Conservation (phyloP, 1,284 basidiomycete genomes). For the Moniliophthora roreri region DNA sequence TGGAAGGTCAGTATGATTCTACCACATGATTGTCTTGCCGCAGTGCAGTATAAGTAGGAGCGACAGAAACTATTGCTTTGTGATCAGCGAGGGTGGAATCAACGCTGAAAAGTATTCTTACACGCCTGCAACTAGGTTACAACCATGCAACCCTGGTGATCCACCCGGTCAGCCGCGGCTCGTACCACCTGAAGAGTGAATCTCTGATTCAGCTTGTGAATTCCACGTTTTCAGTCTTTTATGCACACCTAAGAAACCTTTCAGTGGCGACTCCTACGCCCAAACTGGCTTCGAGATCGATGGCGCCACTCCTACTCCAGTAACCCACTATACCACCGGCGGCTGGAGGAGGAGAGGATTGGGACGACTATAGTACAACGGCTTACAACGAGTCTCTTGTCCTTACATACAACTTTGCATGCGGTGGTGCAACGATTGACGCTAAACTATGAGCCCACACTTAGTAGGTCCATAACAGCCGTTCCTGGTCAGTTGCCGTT, state of each 20-base stretch:
- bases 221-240: not conserved
- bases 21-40: too few species aligned
- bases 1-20: too few species aligned
- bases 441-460: constrained; percentile 44
- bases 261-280: constrained; percentile 55
- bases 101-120: not conserved
- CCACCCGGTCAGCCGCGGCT: not conserved
- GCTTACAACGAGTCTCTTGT: constrained; percentile 50
- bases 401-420: constrained; percentile 59
- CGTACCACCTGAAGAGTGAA: constrained; percentile 26
- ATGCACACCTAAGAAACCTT: not conserved
- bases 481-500: too few species aligned
- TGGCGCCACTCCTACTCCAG: constrained; percentile 46
- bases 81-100: too few species aligned
- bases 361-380: constrained; percentile 50
- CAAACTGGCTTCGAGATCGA: constrained; percentile 48
- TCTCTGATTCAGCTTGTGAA: constrained; percentile 52
- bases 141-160: not conserved
- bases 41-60: too few species aligned
- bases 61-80: too few species aligned
- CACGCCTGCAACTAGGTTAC: not conserved
- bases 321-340: constrained; percentile 57
- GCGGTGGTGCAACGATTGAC: constrained; percentile 61
- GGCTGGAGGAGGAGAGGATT: constrained; percentile 58
- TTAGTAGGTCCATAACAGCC: too few species aligned